These are phyloP conservation scores for Orbilia quercus DNA, from an alignment of 2,329 filamentous ascomycete genomes.

Conservation along the genomic window DNA sequence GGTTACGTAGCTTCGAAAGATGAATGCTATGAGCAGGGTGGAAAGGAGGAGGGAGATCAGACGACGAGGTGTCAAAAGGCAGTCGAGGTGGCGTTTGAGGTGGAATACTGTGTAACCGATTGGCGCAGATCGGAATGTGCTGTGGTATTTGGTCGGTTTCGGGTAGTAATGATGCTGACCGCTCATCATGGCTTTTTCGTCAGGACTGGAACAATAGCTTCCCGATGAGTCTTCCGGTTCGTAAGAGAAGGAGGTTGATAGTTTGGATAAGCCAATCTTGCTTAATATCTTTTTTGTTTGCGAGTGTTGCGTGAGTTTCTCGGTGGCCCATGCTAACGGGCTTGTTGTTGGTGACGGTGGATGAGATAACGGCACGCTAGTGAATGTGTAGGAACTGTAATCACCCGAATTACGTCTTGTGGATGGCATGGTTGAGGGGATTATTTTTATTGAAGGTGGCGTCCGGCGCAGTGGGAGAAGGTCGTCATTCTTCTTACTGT, in stretches of 20 bases:
- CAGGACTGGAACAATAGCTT: slow-evolving; percentile 29
- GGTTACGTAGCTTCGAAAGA: slow-evolving; percentile 34
- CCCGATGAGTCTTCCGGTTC: slow-evolving; percentile 25
- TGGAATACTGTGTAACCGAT: slow-evolving; percentile 47
- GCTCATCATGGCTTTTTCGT: slow-evolving; percentile 50
- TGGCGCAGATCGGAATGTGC: slow-evolving; percentile 45
- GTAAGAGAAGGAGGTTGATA: slow-evolving; percentile 44
- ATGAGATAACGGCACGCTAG: slow-evolving; percentile 38
- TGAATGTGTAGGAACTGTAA: slow-evolving; percentile 30
- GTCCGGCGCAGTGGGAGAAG: slow-evolving; percentile 37
- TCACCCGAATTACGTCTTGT: slow-evolving; percentile 52
- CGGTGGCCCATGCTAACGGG: slow-evolving; percentile 45
- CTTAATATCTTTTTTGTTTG: slow-evolving; percentile 47
- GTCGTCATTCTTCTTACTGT: slow-evolving; percentile 56
- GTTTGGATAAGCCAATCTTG: slow-evolving; percentile 40
- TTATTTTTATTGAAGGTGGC: slow-evolving; percentile 43
- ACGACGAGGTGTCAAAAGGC: slow-evolving; percentile 37
- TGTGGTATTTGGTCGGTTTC: slow-evolving; percentile 50
- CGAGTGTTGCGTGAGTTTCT: slow-evolving; percentile 29
- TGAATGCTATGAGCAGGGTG: slow-evolving; percentile 32
- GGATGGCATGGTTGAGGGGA: slow-evolving; percentile 44
- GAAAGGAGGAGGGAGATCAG: slow-evolving; percentile 41
- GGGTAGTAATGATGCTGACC: slow-evolving; percentile 33
- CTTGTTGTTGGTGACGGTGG: slow-evolving; percentile 42
- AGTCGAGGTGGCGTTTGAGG: slow-evolving; percentile 40